These are phyloP conservation scores for Corylus avellana DNA, from an alignment of 306 rosid genomes.

Conservation along the genomic window DNA sequence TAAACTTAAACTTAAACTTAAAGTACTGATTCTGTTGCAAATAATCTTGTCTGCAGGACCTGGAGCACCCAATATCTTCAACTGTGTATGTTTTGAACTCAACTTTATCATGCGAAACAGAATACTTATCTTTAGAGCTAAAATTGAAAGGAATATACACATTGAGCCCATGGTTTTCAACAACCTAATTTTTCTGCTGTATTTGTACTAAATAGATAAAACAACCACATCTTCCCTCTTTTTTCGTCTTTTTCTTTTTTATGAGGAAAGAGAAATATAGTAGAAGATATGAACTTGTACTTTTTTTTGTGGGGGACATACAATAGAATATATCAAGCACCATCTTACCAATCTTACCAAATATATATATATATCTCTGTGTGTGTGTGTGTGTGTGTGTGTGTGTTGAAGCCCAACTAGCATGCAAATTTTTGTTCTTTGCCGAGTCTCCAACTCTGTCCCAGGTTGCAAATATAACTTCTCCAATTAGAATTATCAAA, in stretches of 20 bases:
- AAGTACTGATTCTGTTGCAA: constrained; percentile 28
- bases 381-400: too few relatives aligned
- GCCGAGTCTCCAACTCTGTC: neutral
- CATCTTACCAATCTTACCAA: neutral
- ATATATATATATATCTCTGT: neutral
- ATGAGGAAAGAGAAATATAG: neutral
- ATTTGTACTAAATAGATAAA: neutral
- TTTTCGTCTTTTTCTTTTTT: neutral
- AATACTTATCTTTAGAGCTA: constrained; percentile 3
- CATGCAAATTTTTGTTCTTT: neutral
- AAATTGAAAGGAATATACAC: neutral
- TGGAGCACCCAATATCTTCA: constrained; percentile 72
- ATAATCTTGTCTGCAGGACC: constrained; percentile 66
- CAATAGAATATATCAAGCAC: neutral
- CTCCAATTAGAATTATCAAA: neutral
- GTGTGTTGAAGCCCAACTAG: neutral
- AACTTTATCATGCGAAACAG: neutral
- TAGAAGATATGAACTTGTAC: neutral
- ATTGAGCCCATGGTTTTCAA: constrained; percentile 11
- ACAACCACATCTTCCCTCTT: too few relatives aligned
- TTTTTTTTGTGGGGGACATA: neutral
- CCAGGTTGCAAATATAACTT: neutral
- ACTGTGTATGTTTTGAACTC: constrained; percentile 56
- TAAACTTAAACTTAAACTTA: neutral
- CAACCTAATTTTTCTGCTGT: neutral